Evolutionary conservation across 768 basidiomycete species (phyloP).

Genomic region (Rhodotorula diobovata): DNA sequence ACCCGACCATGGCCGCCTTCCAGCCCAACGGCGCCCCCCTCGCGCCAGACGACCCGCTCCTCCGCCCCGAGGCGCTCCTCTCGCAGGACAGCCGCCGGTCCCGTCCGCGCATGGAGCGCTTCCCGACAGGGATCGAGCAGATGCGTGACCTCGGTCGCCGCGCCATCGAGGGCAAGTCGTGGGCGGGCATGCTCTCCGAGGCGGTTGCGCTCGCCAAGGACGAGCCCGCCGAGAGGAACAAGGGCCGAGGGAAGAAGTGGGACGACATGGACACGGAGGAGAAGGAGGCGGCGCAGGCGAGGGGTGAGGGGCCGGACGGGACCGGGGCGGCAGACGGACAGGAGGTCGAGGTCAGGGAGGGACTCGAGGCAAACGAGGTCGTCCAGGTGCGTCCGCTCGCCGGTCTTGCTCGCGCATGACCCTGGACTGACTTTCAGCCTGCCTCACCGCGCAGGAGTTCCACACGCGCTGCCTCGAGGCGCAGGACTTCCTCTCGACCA

Average conservation of each 20-base stretch:
- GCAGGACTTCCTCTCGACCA: constrained; percentile 13
- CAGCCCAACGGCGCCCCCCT: constrained; percentile 35
- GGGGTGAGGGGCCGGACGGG: not conserved
- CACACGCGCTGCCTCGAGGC: constrained; percentile 20
- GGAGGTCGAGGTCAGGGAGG: not conserved
- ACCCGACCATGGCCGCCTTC: not conserved
- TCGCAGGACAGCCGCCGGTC: not conserved
- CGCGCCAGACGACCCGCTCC: constrained; percentile 34
- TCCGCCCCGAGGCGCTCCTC: constrained; percentile 31
- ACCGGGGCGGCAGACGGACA: constrained; percentile 8
- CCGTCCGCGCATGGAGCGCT: not conserved
- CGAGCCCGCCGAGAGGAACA: not conserved
- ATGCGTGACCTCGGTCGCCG: constrained; percentile 23
- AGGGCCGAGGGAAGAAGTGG: not conserved
- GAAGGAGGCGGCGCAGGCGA: not conserved
- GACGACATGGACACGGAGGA: not conserved
- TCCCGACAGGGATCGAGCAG: constrained; percentile 14
- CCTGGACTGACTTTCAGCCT: too few relatives aligned
- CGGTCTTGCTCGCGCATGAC: too few relatives aligned
- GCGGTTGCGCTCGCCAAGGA: constrained; percentile 6
- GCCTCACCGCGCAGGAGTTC: constrained; percentile 31
- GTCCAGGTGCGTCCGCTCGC: constrained; percentile 13
- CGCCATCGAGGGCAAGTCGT: constrained; percentile 22
- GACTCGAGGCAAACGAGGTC: constrained; percentile 32
- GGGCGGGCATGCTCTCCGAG: constrained; percentile 38